Conservation (phyloP, 2,329 filamentous ascomycete genomes). For the Aspergillus ustus region DNA sequence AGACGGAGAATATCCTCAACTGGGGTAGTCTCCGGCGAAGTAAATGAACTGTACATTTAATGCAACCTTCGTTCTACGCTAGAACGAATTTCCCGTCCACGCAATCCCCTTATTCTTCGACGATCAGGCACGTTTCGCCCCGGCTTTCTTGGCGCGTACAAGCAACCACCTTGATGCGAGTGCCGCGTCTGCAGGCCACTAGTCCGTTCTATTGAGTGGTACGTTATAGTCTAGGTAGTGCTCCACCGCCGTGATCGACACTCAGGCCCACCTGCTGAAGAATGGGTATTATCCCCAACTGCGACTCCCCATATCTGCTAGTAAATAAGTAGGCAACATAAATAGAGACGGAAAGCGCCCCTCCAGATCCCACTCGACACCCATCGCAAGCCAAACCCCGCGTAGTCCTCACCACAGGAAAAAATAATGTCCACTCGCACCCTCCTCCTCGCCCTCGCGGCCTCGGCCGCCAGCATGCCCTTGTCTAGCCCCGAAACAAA, state of each 20-base stretch:
- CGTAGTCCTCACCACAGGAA: neutral
- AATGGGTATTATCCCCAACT: neutral
- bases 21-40: conserved; percentile 1
- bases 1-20: neutral
- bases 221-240: neutral
- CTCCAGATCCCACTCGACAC: neutral
- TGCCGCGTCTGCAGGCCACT: neutral
- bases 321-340: too few species aligned
- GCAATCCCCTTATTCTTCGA: neutral
- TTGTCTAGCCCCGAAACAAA: conserved; percentile 4
- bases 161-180: neutral
- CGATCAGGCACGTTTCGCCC: conserved; percentile 5
- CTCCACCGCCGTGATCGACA: neutral
- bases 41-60: neutral
- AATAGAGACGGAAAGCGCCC: neutral
- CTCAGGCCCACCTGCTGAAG: neutral
- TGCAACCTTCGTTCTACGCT: neutral
- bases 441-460: conserved; percentile 12
- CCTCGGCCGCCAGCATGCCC: conserved; percentile 7
- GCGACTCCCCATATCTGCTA: neutral
- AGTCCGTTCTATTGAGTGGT: neutral
- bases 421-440: conserved; percentile 17
- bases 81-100: neutral
- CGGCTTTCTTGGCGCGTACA: conserved; percentile 1
- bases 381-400: neutral